phyloP scores from a whole-genome alignment of 225 moss, liverwort and hornwort genomes.

The Marchantia paleacea region DNA sequence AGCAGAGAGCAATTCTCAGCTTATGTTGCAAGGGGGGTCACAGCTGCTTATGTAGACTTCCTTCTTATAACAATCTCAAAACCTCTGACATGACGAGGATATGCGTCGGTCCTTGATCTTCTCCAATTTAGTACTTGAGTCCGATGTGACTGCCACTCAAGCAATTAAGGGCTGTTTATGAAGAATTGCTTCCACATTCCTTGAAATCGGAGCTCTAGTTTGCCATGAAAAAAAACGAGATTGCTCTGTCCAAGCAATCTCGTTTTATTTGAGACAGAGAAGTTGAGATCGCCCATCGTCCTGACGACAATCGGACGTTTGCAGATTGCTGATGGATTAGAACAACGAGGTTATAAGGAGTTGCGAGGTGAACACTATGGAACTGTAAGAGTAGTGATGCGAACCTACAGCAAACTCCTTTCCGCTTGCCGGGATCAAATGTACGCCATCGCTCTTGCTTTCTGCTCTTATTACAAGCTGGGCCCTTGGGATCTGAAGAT shows the following conservation, averaged over 20 bases:
- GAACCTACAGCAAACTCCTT: slow-evolving; percentile 78
- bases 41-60: no score
- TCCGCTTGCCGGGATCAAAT: slow-evolving; percentile 82
- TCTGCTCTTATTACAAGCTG: background rate
- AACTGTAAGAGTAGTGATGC: slow-evolving; percentile 76
- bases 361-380: slow-evolving; percentile 68
- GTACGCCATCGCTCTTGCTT: slow-evolving; percentile 36
- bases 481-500: background rate
- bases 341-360: slow-evolving; percentile 88
- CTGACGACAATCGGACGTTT: background rate
- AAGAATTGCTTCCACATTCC: background rate
- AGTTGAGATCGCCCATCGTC: background rate
- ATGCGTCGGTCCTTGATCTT: background rate
- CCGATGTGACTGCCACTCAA: background rate
- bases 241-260: no score
- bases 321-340: slow-evolving; percentile 78
- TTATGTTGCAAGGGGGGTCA: background rate
- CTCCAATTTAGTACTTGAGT: background rate
- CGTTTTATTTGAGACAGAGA: no score
- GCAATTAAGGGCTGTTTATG: background rate
- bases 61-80: no score
- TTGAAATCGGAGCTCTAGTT: background rate
- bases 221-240: background rate
- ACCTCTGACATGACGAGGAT: background rate
- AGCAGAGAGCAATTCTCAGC: background rate